Evolutionary conservation across 768 basidiomycete genomes (phyloP).

Genomic region (Paxillus involutus): DNA sequence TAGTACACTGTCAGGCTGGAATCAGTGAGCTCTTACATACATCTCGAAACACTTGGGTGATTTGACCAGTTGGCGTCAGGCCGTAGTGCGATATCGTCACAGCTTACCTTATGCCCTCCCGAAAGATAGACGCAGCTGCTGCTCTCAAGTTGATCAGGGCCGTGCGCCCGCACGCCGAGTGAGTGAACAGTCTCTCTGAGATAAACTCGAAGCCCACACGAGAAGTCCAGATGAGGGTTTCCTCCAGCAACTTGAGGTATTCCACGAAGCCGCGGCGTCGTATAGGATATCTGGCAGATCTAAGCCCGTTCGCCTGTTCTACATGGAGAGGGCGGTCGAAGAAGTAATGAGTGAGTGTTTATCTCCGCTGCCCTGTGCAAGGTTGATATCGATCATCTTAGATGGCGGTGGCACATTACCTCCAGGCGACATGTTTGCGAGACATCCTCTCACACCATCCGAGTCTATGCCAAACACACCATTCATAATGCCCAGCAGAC

Average conservation of each 20-base stretch:
- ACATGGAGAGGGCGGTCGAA: conserved; percentile 71
- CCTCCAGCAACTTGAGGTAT: conserved; percentile 75
- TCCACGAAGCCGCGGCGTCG: conserved; percentile 68
- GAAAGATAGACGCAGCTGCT: conserved; percentile 50
- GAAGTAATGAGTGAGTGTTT: conserved; percentile 73
- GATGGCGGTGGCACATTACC: conserved; percentile 73
- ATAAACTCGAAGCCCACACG: not conserved
- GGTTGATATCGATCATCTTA: conserved; percentile 29
- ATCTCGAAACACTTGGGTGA: not conserved
- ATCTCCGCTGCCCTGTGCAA: not conserved
- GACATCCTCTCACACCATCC: conserved; percentile 63
- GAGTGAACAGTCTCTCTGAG: conserved; percentile 26
- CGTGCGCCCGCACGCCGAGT: conserved; percentile 73
- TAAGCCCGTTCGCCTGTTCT: conserved; percentile 77
- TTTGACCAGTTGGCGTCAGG: conserved; percentile 40
- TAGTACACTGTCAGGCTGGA: conserved; percentile 91
- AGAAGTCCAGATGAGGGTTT: conserved; percentile 84
- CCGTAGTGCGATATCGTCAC: conserved; percentile 81
- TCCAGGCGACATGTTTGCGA: conserved; percentile 74
- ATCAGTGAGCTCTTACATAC: conserved; percentile 57
- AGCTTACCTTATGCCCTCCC: conserved; percentile 84
- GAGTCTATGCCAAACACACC: conserved; percentile 64
- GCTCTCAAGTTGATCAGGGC: conserved; percentile 71
- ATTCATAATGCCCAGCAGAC: conserved; percentile 47
- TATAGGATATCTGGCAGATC: conserved; percentile 67